Base-by-base conservation (phyloP, 2,329 filamentous ascomycete species). In the Stagonosporopsis chrysanthemi region DNA sequence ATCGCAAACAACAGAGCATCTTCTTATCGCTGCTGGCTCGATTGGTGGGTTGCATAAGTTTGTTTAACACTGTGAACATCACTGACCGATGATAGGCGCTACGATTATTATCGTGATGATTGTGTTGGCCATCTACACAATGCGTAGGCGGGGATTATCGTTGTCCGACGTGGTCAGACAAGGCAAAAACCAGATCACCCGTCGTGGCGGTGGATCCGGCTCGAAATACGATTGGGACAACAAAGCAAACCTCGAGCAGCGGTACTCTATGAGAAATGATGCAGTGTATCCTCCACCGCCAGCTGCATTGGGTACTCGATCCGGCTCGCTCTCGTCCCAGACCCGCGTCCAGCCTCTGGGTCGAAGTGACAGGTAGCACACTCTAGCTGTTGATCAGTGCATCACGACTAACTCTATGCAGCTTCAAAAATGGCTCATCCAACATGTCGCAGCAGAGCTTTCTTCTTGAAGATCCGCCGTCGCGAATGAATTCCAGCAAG, bases 1-100 rank as follows among this genome's bases (percentile, higher is more conserved):
- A 29, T 77, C 75, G 7, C 66, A 73, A 36, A 70, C 71, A 7
- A 77, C 75, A n/a, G 67, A 76, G 51, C 75, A 78, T 50, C 52
- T 76, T 56, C 70, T 78, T 28, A 78, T 78, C 26, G 75, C 75
- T 49, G 75, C 75, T 54, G 75, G 75, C 8, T 77, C 75, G n/a
- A 77, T 78, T 53, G 75, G 75, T 74, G 64, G 15, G 65, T 36
- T 14, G 15, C 7, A 24, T 15, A 4, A 12, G 15, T 6, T 33
- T 15, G 12, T 9, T 14, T 3, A 3, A 11, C 22, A 12, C 7
- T 45, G 4, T 38, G 15, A 28, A 19, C 7, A n/a, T 2, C 46
- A 29, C 65, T 75, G 33, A 74, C 40, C 31, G 8, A 15, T 12
- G 29, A 2, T 45, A 78, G 75, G 74, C 58, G 74, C 72, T 23